Conservation (phyloP, 495 filamentous ascomycete genomes). For the Trichoderma orchidacearum region DNA sequence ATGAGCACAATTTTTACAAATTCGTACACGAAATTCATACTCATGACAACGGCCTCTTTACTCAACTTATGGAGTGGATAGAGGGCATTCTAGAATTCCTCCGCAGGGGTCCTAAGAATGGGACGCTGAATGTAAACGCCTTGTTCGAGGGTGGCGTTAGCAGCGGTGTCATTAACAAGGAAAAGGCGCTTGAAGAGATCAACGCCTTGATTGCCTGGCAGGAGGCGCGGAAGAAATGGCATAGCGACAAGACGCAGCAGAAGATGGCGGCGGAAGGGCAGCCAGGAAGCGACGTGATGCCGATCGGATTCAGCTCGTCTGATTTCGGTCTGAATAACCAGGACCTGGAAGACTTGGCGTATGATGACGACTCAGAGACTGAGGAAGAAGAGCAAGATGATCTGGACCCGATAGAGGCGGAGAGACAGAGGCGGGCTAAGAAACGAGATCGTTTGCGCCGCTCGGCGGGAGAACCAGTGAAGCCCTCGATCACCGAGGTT, state of each 20-base stretch:
- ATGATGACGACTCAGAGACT: constrained; percentile 59
- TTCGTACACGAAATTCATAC: constrained; percentile 96
- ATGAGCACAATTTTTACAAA: constrained; percentile 96
- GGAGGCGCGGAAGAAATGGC: constrained; percentile 88
- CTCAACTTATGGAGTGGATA: constrained; percentile 90
- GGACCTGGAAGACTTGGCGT: constrained; percentile 71
- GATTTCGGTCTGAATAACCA: constrained; percentile 87
- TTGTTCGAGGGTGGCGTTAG: constrained; percentile 68
- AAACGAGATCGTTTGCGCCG: constrained; percentile 67
- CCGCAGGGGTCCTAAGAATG: constrained; percentile 64
- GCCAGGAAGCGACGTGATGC: constrained; percentile 16
- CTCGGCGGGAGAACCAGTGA: constrained; percentile 77
- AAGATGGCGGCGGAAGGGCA: constrained; percentile 89
- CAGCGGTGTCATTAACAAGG: constrained; percentile 50
- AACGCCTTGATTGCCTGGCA: constrained; percentile 84
- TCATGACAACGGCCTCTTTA: constrained; percentile 96
- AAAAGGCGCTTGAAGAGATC: constrained; percentile 66
- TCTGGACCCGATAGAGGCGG: constrained; percentile 72
- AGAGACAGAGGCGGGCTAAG: constrained; percentile 60
- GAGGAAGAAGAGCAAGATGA: constrained; percentile 64
- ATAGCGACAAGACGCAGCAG: constrained; percentile 90
- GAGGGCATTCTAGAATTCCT: constrained; percentile 94
- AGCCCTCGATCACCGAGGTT: constrained; percentile 69
- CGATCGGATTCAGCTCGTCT: constrained; percentile 45
- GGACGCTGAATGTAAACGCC: constrained; percentile 84